A percentile compares a stretch with the other conserved stretches of the same genome.
Evolutionary conservation across 768 basidiomycete genomes (phyloP).

Genomic region (Chalciporus pseudorubinellus): DNA sequence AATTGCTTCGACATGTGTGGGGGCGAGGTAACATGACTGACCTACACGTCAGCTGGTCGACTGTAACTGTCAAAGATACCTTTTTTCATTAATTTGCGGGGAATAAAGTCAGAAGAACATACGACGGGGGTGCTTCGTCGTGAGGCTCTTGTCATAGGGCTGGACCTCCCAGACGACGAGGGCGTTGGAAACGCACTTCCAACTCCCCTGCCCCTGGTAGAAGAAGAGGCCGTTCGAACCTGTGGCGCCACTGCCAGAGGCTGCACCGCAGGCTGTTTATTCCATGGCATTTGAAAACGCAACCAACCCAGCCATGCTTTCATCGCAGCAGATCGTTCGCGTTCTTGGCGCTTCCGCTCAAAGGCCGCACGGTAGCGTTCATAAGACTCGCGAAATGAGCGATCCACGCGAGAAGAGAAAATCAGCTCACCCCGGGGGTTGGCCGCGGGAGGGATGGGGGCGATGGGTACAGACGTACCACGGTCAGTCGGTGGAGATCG

Average conservation of each 20-base stretch:
- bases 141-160: conserved; percentile 32
- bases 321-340: conserved; percentile 41
- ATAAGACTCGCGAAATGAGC: conserved; percentile 82
- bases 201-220: conserved; percentile 24
- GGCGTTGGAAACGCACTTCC: conserved; percentile 31
- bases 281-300: conserved; percentile 29
- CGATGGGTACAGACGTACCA: conserved; percentile 44
- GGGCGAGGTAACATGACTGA: not conserved
- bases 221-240: conserved; percentile 22
- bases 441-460: conserved; percentile 80
- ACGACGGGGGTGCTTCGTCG: conserved; percentile 26
- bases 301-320: conserved; percentile 33
- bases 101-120: conserved; percentile 16
- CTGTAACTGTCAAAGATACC: conserved; percentile 12
- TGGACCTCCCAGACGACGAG: conserved; percentile 31
- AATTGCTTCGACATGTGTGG: not conserved
- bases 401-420: conserved; percentile 86
- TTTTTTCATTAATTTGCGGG: conserved; percentile 29
- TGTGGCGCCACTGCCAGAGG: conserved; percentile 15
- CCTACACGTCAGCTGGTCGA: conserved; percentile 13
- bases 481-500: conserved; percentile 37
- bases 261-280: conserved; percentile 11
- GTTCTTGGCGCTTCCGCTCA: conserved; percentile 72
- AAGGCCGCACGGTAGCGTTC: conserved; percentile 88
- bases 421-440: conserved; percentile 97